Percentiles rank a stretch among this genome's conserved stretches.
Conservation (phyloP, 1,284 basidiomycete species). For the Rhodotorula sp. region DNA sequence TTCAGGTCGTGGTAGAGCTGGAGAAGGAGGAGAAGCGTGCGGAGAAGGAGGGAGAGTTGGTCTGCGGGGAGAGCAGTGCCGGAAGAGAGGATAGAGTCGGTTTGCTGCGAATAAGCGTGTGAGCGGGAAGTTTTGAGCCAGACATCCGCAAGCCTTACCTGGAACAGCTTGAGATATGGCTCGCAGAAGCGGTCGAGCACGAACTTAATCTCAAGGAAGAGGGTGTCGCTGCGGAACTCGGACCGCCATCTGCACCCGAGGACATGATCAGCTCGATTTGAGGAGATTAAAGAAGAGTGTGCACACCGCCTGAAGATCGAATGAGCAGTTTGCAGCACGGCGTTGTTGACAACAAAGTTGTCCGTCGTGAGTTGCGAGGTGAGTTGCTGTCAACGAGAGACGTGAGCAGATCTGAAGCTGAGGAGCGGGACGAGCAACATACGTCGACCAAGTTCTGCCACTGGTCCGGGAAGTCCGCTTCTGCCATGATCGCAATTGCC, state of each 20-base stretch:
- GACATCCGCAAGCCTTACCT: constrained; percentile 49
- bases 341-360: constrained; percentile 82
- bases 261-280: not conserved
- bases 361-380: constrained; percentile 71
- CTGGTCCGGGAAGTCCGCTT: constrained; percentile 77
- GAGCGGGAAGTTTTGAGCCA: constrained; percentile 47
- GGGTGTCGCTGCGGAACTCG: constrained; percentile 78
- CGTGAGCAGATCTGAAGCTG: not conserved
- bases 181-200: constrained; percentile 79
- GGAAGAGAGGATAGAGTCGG: constrained; percentile 53
- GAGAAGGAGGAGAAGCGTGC: constrained; percentile 72
- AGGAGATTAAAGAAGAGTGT: not conserved
- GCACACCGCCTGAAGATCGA: constrained; percentile 78
- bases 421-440: not conserved
- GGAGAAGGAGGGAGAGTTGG: constrained; percentile 58
- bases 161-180: constrained; percentile 80
- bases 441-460: constrained; percentile 86
- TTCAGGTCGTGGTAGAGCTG: constrained; percentile 93
- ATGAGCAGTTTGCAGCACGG: constrained; percentile 89
- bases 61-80: constrained; percentile 47
- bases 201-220: constrained; percentile 90
- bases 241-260: constrained; percentile 67
- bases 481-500: constrained; percentile 79
- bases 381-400: constrained; percentile 63
- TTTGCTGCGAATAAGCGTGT: constrained; percentile 45